Evolutionary conservation across 2,329 filamentous ascomycete genomes (phyloP).

Genomic region (Ophiocordyceps australis): DNA sequence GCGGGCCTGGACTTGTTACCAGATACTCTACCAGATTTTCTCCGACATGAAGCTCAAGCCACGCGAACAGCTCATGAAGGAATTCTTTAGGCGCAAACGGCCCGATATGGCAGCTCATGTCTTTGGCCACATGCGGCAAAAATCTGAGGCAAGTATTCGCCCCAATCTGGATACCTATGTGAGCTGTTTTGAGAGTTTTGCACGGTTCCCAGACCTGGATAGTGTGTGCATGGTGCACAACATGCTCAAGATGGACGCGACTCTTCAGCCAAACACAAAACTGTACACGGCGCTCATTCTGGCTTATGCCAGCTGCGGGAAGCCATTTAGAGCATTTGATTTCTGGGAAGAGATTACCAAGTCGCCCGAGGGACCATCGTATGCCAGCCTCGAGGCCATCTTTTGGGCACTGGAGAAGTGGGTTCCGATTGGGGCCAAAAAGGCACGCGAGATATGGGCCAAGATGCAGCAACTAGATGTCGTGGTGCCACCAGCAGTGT

Average conservation of each 20-base stretch:
- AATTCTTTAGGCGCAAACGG: constrained; percentile 61
- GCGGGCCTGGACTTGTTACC: constrained; percentile 45
- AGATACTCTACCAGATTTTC: constrained; percentile 47
- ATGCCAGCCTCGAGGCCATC: constrained; percentile 62
- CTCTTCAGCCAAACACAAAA: constrained; percentile 55
- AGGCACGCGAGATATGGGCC: constrained; percentile 51
- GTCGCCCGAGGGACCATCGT: constrained; percentile 71
- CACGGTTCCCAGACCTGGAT: constrained; percentile 30
- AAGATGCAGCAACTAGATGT: constrained; percentile 60
- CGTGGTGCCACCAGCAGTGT: constrained; percentile 55
- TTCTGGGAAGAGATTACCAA: constrained; percentile 77
- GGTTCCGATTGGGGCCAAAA: constrained; percentile 35
- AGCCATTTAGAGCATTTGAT: constrained; percentile 47
- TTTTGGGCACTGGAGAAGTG: constrained; percentile 62
- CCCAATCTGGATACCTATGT: constrained; percentile 63
- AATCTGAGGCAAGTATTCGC: constrained; percentile 40
- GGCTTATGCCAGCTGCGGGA: constrained; percentile 55
- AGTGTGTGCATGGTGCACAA: constrained; percentile 68
- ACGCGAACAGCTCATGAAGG: constrained; percentile 58
- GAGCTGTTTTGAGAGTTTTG: constrained; percentile 58
- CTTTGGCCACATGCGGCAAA: constrained; percentile 87
- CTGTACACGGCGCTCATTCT: constrained; percentile 78
- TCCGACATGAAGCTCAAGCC: constrained; percentile 44
- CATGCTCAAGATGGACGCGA: constrained; percentile 84
- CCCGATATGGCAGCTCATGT: constrained; percentile 74